Evolutionary conservation across 495 filamentous ascomycete species (phyloP).

Genomic region (Paragyromitra xinjiangensis): DNA sequence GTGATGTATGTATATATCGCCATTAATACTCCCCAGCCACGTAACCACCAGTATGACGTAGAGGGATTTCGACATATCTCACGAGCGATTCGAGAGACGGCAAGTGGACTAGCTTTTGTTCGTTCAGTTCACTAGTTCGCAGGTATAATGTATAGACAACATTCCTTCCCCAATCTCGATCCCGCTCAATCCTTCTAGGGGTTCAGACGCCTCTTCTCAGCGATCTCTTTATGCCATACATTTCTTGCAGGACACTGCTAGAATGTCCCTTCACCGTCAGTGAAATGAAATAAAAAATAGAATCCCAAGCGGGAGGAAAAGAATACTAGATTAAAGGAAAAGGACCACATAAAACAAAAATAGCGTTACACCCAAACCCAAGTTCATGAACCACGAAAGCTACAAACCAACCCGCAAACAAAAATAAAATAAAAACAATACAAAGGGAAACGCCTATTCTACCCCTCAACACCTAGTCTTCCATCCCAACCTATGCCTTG

Average conservation of each 20-base stretch:
- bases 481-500: background rate
- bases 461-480: constrained; percentile 8
- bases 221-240: background rate
- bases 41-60: background rate
- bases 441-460: constrained; percentile 41
- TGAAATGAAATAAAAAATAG: background rate
- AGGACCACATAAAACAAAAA: constrained; percentile 26
- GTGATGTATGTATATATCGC: background rate
- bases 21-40: background rate
- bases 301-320: background rate
- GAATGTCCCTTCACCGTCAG: background rate
- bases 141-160: background rate
- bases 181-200: background rate
- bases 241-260: background rate
- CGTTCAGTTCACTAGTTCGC: background rate
- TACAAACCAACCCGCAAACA: constrained; percentile 14
- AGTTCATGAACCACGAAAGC: constrained; percentile 3
- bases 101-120: background rate
- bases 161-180: background rate
- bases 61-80: too few relatives aligned
- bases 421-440: constrained; percentile 11
- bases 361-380: constrained; percentile 34
- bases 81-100: too few relatives aligned
- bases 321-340: background rate
- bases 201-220: background rate